Base-by-base conservation (phyloP, 2,329 filamentous ascomycete genomes). In the Dothideomycetidae sp. region DNA sequence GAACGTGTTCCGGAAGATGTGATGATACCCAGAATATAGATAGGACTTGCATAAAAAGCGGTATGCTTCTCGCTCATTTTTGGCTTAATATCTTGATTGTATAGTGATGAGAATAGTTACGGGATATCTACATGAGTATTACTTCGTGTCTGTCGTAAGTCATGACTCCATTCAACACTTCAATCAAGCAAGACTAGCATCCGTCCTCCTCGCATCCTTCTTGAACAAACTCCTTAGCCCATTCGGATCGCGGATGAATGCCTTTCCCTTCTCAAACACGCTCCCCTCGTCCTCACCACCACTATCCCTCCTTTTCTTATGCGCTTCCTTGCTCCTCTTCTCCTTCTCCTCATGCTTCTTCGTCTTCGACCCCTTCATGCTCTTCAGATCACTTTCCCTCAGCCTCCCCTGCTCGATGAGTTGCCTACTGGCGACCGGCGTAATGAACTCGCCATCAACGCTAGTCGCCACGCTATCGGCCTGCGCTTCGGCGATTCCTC, bases 1-100 rank as follows among this genome's bases (percentile, higher is more conserved):
- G 36, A 86, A 88, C 58, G 75, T 75, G 29, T 81, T 85, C 56
- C 71, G 78, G 54, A 70, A 66, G 51, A 67, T 82, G 64, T 78
- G 50, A 38, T 12, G 12, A 10, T 16, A 28, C 11, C 5, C n/a
- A n/a, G n/a, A n/a, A n/a, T n/a, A n/a, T n/a, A n/a, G n/a, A n/a
- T n/a, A n/a, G n/a, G n/a, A n/a, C n/a, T n/a, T n/a, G n/a, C n/a
- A n/a, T n/a, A n/a, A n/a, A n/a, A n/a, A n/a, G n/a, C n/a, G n/a
- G n/a, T n/a, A n/a, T n/a, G n/a, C n/a, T n/a, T n/a, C n/a, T n/a
- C n/a, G n/a, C n/a, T n/a, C n/a, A n/a, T n/a, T n/a, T n/a, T n/a
- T n/a, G n/a, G n/a, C n/a, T n/a, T n/a, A n/a, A n/a, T n/a, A n/a
- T n/a, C n/a, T n/a, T n/a, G n/a, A n/a, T n/a, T n/a, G n/a, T n/a